These are phyloP conservation scores for Scheffersomyces lignosus DNA, from an alignment of 805 yeast species.

Conservation along the genomic window DNA sequence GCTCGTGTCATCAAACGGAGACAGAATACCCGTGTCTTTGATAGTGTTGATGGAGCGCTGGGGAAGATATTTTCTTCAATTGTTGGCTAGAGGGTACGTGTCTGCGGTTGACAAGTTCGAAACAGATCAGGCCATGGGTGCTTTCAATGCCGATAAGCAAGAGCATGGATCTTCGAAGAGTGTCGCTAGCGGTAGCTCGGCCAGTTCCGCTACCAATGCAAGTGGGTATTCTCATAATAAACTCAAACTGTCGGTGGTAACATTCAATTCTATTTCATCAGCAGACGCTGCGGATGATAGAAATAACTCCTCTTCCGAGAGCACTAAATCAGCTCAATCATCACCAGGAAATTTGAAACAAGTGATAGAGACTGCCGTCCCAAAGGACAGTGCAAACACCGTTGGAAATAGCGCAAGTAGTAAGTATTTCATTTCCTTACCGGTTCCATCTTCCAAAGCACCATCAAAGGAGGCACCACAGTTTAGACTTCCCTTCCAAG, in stretches of 20 bases:
- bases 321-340: background rate
- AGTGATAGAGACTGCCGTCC: background rate
- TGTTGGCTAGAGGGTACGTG: constrained; percentile 65
- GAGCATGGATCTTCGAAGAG: constrained; percentile 11
- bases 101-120: constrained; percentile 50
- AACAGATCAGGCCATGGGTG: constrained; percentile 14
- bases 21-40: constrained; percentile 61
- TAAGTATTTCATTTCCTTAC: constrained; percentile 13
- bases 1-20: constrained; percentile 68
- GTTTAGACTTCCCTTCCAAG: constrained; percentile 74
- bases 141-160: background rate
- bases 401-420: background rate
- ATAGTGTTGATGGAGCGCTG: constrained; percentile 67
- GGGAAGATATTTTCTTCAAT: constrained; percentile 68
- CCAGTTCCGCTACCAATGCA: constrained; percentile 1
- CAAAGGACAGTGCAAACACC: background rate
- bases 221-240: too few species aligned
- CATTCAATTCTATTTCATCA: constrained; percentile 2
- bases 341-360: background rate
- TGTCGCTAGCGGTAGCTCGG: background rate
- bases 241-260: constrained; percentile 4
- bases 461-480: constrained; percentile 47
- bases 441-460: constrained; percentile 20
- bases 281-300: too few species aligned
- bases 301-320: background rate